Base-by-base conservation (phyloP, 1,139 yeast genomes). In the Geotrichum candidum region DNA sequence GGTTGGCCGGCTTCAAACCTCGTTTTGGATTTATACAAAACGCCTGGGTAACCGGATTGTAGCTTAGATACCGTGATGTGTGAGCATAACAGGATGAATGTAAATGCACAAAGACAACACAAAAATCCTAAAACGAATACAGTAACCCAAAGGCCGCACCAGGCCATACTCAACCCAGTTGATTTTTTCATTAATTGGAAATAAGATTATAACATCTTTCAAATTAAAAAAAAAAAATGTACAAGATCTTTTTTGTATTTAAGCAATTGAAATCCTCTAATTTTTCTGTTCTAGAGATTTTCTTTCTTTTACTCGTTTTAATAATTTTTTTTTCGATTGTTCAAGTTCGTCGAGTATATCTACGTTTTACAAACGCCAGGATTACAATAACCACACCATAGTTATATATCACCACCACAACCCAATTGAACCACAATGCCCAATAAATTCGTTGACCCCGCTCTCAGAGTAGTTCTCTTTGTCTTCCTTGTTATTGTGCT, bases 401-500 rank as follows among this genome's bases (percentile, higher is more conserved):
- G 18, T 18, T 25, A 13, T 23, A 51, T 10, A 23, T 29, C 38
- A 7, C 22, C 22, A 6, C 9, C 6, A 51, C 22, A 7, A 23
- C 22, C 54, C 38, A 11, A 25, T 29, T 23, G 11, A 23, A 51
- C 10, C 9, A 25, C 15, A 23, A 51, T 23, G 23, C 18, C 10
- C 13, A 86, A 89, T 63, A 83, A 57, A 27, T 33, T 18, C 10
- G 86, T 90, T 72, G 96, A 89, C 76, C 81, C 87, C 69, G 77
- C 86, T 67, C 82, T 90, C 72, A 87, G 97, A 80, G 79, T 78
- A 57, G 72, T 86, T 63, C 88, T 90, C 81, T 87, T 91, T 72
- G 78, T 84, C 70, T 85, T 89, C 76, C 83, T 91, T 67, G 84
- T 85, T 62, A 82, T 91, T 72, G 84, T 86, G 64, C 84, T 94